Evolutionary conservation across 139 green algal species (phyloP), one percentile per base, ranked within the genome.

Genomic region (Penium margaritaceum): DNA sequence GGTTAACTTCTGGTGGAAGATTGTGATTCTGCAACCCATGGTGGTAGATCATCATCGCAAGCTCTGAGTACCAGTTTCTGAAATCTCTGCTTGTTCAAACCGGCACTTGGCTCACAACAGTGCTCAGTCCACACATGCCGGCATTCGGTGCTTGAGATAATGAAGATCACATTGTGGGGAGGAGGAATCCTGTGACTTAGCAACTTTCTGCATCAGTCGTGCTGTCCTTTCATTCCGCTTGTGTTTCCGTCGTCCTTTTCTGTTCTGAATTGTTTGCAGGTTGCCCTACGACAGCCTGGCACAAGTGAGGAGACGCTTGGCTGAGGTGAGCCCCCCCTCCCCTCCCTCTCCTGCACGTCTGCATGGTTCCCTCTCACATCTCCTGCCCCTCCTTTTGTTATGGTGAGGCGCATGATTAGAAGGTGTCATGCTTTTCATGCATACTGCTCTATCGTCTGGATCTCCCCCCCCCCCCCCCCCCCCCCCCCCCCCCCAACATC

Each of bases 261-360:
- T 63, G 7, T 17, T 63, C n/a, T 33, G 39, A 66, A 29, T 12
- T 63, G 14, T 27, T 29, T 67, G 32, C 70, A 77, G 55, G 17
- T 84, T 98, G 68, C 92, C 93, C 1, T 97, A 97, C 71, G 87
- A 96, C 82, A 87, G 65, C 7, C 57, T 88, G 27, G 81, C 85
- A 1, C 87, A 76, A 17, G 83, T 97, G 67, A 83, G 86, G 17
- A 41, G 62, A 54, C 86, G 94, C 12, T 72, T 98, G 43, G 85
- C 82, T 0, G 85, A 94, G 35, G 80, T 77, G 24, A 21, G 2
- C 4, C 44, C 5, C 44, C n/a, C 5, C 46, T 15, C 12, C 29
- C 46, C 12, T n/a, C 2, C 7, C 46, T 57, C 46, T 7, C 0
- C 7, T n/a, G 0, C 46, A 24, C 4, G 0, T 57, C 29, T 19